A percentile compares a stretch with the other conserved stretches of the same genome.
phyloP scores from a whole-genome alignment of 202 grass and related monocot genomes.

The Schoenoplectus tabernaemontani region DNA sequence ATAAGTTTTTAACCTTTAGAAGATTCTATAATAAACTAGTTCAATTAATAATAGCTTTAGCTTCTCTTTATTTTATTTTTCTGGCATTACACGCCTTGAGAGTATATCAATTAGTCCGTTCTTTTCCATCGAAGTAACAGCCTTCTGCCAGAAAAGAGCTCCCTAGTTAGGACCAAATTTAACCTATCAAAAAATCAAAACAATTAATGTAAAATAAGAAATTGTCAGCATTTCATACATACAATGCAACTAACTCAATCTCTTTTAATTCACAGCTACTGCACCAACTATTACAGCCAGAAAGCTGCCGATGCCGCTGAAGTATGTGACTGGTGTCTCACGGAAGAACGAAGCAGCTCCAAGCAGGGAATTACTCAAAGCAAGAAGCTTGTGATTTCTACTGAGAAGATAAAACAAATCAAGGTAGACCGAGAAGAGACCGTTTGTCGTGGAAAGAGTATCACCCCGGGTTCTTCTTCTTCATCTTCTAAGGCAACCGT shows the following conservation, averaged over 20 bases:
- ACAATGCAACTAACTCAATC: not conserved
- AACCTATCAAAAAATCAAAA: not conserved
- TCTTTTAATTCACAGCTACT: conserved; percentile 40
- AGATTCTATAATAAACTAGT: too few species aligned
- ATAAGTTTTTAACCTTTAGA: not conserved
- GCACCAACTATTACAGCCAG: conserved; percentile 90
- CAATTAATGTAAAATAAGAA: too few species aligned
- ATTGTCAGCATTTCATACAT: not conserved
- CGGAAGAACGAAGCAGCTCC: conserved; percentile 32
- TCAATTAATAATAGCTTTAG: not conserved
- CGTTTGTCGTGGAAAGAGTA: conserved; percentile 29
- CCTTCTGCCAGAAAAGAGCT: not conserved
- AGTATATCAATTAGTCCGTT: not conserved
- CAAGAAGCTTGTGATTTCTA: conserved; percentile 33
- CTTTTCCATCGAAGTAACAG: not conserved
- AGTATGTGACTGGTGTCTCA: conserved; percentile 93
- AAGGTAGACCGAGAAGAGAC: conserved; percentile 33
- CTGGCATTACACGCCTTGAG: not conserved
- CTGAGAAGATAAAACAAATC: conserved; percentile 33
- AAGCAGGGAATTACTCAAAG: not conserved
- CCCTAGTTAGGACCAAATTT: not conserved
- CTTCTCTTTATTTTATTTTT: not conserved
- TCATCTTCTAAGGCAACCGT: conserved; percentile 42
- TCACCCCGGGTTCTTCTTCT: not conserved
- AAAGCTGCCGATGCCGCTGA: conserved; percentile 36